phyloP scores from a whole-genome alignment of 177 flowering plant genomes.

The Vitis hybrid region DNA sequence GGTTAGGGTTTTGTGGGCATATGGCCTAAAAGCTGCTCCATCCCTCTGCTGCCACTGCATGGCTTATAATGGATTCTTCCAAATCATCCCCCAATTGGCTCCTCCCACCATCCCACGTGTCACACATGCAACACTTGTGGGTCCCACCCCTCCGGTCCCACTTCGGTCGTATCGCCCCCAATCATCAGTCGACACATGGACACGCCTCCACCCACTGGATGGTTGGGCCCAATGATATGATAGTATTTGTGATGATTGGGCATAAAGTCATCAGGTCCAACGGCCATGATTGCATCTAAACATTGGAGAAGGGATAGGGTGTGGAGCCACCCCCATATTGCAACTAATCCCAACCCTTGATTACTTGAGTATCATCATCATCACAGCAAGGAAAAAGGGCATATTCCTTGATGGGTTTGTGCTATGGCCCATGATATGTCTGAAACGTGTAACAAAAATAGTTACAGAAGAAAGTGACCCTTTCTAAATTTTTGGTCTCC shows the following conservation, averaged over 20 bases:
- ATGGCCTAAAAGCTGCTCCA: slow-evolving; percentile 20
- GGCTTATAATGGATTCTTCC: slow-evolving; percentile 12
- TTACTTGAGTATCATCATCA: too few species aligned
- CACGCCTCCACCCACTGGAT: too few species aligned
- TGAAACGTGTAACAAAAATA: not conserved
- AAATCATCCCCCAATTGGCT: not conserved
- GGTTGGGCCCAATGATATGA: too few species aligned
- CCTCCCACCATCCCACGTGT: slow-evolving; percentile 10
- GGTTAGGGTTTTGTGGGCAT: slow-evolving; percentile 23
- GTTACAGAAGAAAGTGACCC: not conserved
- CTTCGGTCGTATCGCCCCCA: slow-evolving; percentile 15
- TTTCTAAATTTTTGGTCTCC: not conserved
- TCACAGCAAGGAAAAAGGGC: too few species aligned
- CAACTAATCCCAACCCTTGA: too few species aligned
- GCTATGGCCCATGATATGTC: not conserved
- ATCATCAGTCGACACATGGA: too few species aligned
- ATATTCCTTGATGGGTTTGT: too few species aligned
- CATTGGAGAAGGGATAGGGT: too few species aligned
- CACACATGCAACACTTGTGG: slow-evolving; percentile 16
- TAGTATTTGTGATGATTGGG: too few species aligned
- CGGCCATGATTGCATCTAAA: too few species aligned
- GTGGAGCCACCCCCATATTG: too few species aligned
- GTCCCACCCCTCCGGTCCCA: slow-evolving; percentile 12
- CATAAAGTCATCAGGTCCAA: too few species aligned
- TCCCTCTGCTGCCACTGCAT: slow-evolving; percentile 15